A percentile compares a stretch with the other conserved stretches of the same genome.
These are phyloP conservation scores for Pyricularia sp. DNA, from an alignment of 2,329 filamentous ascomycete species.

Conservation along the genomic window DNA sequence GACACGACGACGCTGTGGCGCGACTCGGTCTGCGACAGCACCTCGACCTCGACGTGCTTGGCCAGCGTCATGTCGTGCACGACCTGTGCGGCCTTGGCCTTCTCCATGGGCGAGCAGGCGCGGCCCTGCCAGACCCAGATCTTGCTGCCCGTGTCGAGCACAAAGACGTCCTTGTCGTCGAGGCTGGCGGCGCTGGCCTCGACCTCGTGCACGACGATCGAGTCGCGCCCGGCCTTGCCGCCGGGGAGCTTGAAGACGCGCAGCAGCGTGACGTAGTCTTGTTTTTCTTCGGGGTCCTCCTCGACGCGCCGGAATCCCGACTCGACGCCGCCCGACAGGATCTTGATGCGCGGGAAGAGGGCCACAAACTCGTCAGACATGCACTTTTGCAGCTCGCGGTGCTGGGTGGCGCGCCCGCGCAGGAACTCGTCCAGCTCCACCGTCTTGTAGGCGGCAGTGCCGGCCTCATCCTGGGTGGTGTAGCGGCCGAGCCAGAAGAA, in stretches of 20 bases:
- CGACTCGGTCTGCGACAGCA: conserved; percentile 47
- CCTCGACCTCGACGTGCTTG: conserved; percentile 52
- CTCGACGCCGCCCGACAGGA: conserved; percentile 45
- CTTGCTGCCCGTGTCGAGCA: conserved; percentile 48
- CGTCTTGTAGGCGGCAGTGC: conserved; percentile 57
- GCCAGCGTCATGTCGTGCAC: conserved; percentile 51
- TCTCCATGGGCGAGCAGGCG: conserved; percentile 54
- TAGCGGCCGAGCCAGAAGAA: conserved; percentile 58
- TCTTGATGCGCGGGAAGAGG: conserved; percentile 47
- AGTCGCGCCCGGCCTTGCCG: conserved; percentile 30
- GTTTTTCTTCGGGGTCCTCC: conserved; percentile 19
- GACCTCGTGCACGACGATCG: conserved; percentile 50
- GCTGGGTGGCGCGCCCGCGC: conserved; percentile 46
- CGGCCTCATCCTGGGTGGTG: conserved; percentile 56
- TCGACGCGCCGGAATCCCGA: conserved; percentile 54
- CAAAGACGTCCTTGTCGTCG: conserved; percentile 53
- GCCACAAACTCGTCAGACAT: conserved; percentile 47
- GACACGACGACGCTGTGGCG: conserved; percentile 41
- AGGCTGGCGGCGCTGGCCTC: conserved; percentile 47
- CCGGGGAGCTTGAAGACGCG: conserved; percentile 49
- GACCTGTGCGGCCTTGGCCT: conserved; percentile 53
- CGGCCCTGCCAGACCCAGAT: conserved; percentile 60
- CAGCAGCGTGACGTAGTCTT: conserved; percentile 38
- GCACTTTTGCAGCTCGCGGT: conserved; percentile 48
- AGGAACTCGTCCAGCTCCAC: conserved; percentile 58